These are phyloP conservation scores for Aspergillus fructus DNA, from an alignment of 2,329 filamentous ascomycete species.

Conservation along the genomic window DNA sequence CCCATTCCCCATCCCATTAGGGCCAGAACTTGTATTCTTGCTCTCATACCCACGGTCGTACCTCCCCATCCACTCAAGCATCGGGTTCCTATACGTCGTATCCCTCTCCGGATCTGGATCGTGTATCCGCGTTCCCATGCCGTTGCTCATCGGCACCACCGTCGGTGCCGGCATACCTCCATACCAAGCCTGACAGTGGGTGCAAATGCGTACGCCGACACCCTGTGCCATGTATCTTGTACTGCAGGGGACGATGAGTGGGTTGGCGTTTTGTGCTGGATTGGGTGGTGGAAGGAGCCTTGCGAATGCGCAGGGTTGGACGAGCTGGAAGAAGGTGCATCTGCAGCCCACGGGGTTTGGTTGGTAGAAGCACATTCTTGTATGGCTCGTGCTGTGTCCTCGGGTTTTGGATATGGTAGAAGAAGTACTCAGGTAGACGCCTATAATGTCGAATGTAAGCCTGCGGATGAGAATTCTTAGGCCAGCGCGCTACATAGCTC, in stretches of 20 bases:
- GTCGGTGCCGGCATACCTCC: no score
- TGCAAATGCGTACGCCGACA: constrained; percentile 4
- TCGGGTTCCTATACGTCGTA: not conserved
- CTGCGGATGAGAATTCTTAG: not conserved
- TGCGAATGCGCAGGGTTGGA: constrained; percentile 18
- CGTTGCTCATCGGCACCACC: no score
- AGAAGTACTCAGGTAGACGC: no score
- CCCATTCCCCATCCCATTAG: not conserved
- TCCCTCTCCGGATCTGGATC: not conserved
- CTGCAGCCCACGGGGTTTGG: constrained; percentile 19
- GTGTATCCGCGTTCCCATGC: not conserved
- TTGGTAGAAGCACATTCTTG: constrained; percentile 18
- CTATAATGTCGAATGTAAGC: not conserved
- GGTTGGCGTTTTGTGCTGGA: constrained; percentile 12
- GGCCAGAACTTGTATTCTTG: not conserved
- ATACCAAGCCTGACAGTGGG: not conserved
- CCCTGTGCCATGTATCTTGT: constrained; percentile 3
- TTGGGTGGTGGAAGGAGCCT: constrained; percentile 7
- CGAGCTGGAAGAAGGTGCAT: constrained; percentile 20
- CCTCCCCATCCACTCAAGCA: not conserved
- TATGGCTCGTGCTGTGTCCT: not conserved
- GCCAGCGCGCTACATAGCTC: no score
- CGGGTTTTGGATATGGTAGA: not conserved
- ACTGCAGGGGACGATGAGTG: constrained; percentile 12
- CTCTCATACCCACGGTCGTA: not conserved